Evolutionary conservation across 352 stramenopile genomes (phyloP), one percentile per base, ranked within the genome.

Genomic region (Peronospora farinosa): DNA sequence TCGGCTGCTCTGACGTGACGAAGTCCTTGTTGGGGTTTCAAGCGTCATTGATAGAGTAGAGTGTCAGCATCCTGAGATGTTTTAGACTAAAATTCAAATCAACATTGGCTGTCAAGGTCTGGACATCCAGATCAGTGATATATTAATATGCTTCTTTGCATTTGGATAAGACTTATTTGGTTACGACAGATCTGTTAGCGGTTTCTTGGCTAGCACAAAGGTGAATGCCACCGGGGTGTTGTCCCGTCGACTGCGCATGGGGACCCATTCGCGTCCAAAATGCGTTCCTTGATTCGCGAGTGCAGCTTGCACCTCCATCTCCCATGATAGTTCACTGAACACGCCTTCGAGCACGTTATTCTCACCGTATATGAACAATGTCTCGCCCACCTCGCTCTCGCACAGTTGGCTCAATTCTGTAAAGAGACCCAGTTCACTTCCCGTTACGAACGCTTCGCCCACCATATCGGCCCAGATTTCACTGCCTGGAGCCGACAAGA

Each of bases 391-490:
- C 36, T 86, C 69, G 10, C 65, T 63, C 46, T 78, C 63, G 31
- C 66, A 71, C 16, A 79, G 74, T 10, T 76, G 59, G 23, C 61
- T 57, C 47, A 72, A 40, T 31, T 61, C 47, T 21, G 69, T 54
- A 31, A 60, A 58, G 48, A 73, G 25, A 0, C 60, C 13, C 1
- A 61, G 23, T 13, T 63, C 59, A 8, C 31, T 39, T 4, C 67
- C 51, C 31, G 64, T 39, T 7, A 72, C 37, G 8, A 72, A 12
- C 9, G 42, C 51, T 1, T 16, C 21, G 1, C 69, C 69, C 1
- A 40, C 28, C 40, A 79, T 73, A 31, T 85, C 74, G 8, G 57
- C 59, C 74, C 74, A 85, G 3, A 85, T 41, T 36, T 74, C 52
- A 45, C 74, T 85, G 0, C 64, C 51, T 0, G 53, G 53, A 12